These are phyloP conservation scores for Zygosaccharomyces pseudobailii DNA, from an alignment of 1,139 yeast species.

Conservation along the genomic window DNA sequence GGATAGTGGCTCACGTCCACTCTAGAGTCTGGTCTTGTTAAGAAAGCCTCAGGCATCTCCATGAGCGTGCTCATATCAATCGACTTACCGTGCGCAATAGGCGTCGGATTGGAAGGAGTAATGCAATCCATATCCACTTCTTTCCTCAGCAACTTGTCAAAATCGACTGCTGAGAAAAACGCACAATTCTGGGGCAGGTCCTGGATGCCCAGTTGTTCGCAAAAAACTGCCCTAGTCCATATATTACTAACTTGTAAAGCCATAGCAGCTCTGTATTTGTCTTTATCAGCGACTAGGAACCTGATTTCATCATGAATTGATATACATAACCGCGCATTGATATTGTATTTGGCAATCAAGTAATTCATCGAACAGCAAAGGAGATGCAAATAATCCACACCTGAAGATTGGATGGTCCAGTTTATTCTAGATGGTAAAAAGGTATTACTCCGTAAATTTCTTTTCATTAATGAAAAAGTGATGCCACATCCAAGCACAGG, in stretches of 20 bases:
- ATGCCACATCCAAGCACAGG: conserved; percentile 94
- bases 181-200: conserved; percentile 95
- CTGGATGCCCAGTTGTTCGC: conserved; percentile 83
- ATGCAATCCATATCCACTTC: conserved; percentile 86
- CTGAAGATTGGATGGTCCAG: conserved; percentile 98
- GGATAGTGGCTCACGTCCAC: conserved; percentile 20
- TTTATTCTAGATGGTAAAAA: conserved; percentile 88
- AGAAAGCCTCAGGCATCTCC: conserved; percentile 30
- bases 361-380: conserved; percentile 86
- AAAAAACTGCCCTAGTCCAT: conserved; percentile 96
- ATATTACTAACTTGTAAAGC: conserved; percentile 83
- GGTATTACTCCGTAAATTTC: conserved; percentile 58
- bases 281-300: conserved; percentile 68
- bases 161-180: conserved; percentile 89
- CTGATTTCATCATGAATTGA: conserved; percentile 97
- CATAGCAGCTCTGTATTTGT: conserved; percentile 70
- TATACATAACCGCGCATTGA: conserved; percentile 75
- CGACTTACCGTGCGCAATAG: conserved; percentile 79
- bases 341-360: conserved; percentile 53
- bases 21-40: conserved; percentile 18
- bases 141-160: conserved; percentile 81
- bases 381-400: conserved; percentile 91
- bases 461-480: conserved; percentile 71
- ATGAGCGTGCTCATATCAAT: conserved; percentile 55
- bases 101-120: conserved; percentile 75